Evolutionary conservation across 2,329 filamentous ascomycete species (phyloP).

Genomic region (Calonectria leucothoes): DNA sequence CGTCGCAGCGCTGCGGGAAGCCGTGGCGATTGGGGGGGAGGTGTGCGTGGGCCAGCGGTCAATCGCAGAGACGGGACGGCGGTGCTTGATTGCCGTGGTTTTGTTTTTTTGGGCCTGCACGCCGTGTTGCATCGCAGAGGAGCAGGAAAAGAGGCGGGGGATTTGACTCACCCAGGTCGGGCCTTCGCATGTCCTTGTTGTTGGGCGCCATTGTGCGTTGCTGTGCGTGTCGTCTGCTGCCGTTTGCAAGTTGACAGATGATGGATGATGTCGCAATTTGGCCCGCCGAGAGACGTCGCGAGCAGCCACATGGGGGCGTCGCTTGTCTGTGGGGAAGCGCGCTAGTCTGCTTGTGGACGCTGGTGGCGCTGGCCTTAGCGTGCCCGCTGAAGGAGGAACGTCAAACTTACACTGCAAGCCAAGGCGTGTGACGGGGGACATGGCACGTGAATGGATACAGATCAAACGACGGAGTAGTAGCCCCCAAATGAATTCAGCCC

Average conservation of each 20-base stretch:
- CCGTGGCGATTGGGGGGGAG: no score
- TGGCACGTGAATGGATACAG: background rate
- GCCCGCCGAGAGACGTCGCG: constrained; percentile 26
- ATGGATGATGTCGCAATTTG: constrained; percentile 35
- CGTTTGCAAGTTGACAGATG: constrained; percentile 19
- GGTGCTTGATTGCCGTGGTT: background rate
- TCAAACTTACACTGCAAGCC: background rate
- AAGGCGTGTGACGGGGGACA: background rate
- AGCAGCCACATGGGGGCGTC: constrained; percentile 11
- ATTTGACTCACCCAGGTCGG: constrained; percentile 55
- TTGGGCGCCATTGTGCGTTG: constrained; percentile 50
- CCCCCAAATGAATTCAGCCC: background rate
- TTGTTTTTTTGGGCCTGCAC: background rate
- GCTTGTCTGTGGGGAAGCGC: constrained; percentile 22
- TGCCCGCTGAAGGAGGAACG: background rate
- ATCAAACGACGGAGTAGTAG: background rate
- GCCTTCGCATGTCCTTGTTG: constrained; percentile 57
- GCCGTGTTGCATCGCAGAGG: background rate
- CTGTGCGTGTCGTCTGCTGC: background rate
- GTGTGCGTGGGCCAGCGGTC: background rate
- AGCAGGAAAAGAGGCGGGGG: background rate
- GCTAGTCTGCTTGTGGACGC: constrained; percentile 24
- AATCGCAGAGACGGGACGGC: background rate
- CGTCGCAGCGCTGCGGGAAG: background rate
- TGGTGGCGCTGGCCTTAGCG: constrained; percentile 23